A percentile compares a stretch with the other conserved stretches of the same genome.
Conservation (phyloP, 805 yeast genomes). For the Candida vartiovaarae region DNA sequence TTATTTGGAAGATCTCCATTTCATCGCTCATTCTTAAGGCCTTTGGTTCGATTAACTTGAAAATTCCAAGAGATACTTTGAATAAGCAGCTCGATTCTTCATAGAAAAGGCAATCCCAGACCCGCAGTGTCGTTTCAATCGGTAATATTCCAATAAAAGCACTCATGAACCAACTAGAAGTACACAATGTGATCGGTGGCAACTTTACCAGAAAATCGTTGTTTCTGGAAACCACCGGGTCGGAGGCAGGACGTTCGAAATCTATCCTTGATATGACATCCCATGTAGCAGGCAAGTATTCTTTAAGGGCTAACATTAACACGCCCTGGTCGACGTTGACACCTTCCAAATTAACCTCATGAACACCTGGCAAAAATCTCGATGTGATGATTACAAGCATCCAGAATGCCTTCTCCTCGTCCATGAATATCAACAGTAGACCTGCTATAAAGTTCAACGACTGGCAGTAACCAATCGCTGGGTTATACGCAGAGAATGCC, state of each 20-base stretch:
- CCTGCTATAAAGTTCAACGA: slow-evolving; percentile 92
- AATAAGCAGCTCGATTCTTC: slow-evolving; percentile 87
- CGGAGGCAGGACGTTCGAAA: slow-evolving; percentile 28
- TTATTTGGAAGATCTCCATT: slow-evolving; percentile 71
- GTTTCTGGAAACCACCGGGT: slow-evolving; percentile 17
- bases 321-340: slow-evolving; percentile 95
- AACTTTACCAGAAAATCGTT: slow-evolving; percentile 57
- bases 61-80: slow-evolving; percentile 72
- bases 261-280: slow-evolving; percentile 31
- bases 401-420: slow-evolving; percentile 91
- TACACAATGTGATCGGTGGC: slow-evolving; percentile 89
- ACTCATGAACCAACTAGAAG: slow-evolving; percentile 98
- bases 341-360: slow-evolving; percentile 84
- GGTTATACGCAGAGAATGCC: slow-evolving; percentile 81
- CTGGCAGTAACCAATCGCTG: slow-evolving; percentile 93
- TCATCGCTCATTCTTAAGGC: slow-evolving; percentile 39
- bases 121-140: slow-evolving; percentile 75
- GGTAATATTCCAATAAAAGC: slow-evolving; percentile 89
- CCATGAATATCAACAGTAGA: slow-evolving; percentile 71
- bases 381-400: slow-evolving; percentile 89
- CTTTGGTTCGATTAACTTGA: slow-evolving; percentile 67
- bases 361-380: slow-evolving; percentile 82
- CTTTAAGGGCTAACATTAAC: slow-evolving; percentile 76
- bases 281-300: slow-evolving; percentile 83
- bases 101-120: slow-evolving; percentile 93